Evolutionary conservation across 805 yeast genomes (phyloP).

Genomic region (Zygosaccharomyces bisporus): DNA sequence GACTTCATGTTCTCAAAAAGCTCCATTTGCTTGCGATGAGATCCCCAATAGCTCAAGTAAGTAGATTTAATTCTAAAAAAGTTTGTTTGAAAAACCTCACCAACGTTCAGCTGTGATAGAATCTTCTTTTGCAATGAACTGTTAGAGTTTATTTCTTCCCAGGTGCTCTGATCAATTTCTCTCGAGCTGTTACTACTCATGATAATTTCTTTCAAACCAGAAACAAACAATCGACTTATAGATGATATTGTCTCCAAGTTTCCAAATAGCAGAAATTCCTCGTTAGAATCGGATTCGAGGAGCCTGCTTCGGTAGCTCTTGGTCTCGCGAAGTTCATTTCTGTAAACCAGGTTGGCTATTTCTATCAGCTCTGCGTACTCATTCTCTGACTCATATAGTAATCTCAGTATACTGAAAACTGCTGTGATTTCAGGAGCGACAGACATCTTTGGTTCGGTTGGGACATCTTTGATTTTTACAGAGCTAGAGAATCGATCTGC

Average conservation of each 20-base stretch:
- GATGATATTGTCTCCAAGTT: slow-evolving; percentile 41
- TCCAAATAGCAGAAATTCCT: slow-evolving; percentile 42
- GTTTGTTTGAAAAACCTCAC: slow-evolving; percentile 31
- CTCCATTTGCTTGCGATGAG: slow-evolving; percentile 33
- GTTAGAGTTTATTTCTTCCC: slow-evolving; percentile 13
- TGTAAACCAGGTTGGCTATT: slow-evolving; percentile 33
- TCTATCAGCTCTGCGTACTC: slow-evolving; percentile 34
- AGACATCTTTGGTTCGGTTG: slow-evolving; percentile 7
- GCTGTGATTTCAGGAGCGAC: slow-evolving; percentile 4
- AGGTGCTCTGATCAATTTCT: slow-evolving; percentile 12
- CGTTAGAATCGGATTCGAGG: slow-evolving; percentile 26
- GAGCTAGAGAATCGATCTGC: slow-evolving; percentile 5
- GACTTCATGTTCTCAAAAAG: slow-evolving; percentile 22
- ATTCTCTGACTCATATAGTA: slow-evolving; percentile 36
- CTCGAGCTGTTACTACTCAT: not conserved
- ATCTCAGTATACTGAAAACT: slow-evolving; percentile 26
- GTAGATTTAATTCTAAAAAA: slow-evolving; percentile 36
- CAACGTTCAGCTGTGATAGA: slow-evolving; percentile 26
- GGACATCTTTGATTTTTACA: slow-evolving; percentile 1
- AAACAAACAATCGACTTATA: slow-evolving; percentile 35
- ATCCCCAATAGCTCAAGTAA: slow-evolving; percentile 34
- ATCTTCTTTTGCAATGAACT: slow-evolving; percentile 6
- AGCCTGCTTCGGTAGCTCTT: slow-evolving; percentile 33
- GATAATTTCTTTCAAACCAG: slow-evolving; percentile 6
- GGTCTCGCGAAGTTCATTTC: slow-evolving; percentile 34